Evolutionary conservation across 768 basidiomycete species (phyloP).

Genomic region (Pleurotus djamor): DNA sequence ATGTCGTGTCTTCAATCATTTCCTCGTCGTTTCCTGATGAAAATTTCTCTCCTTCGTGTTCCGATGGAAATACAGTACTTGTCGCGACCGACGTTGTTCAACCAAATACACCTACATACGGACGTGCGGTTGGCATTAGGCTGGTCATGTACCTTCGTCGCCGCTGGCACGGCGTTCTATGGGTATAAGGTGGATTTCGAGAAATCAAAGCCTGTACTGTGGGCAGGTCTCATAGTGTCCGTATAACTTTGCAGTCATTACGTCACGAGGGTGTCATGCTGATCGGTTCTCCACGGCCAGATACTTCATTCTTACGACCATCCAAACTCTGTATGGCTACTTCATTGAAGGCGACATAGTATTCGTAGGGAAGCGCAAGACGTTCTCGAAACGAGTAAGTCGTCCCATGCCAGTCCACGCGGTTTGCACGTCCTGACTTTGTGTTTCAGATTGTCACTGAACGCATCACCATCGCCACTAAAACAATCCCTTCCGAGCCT

Average conservation of each 20-base stretch:
- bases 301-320: constrained; percentile 68
- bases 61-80: constrained; percentile 54
- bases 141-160: constrained; percentile 83
- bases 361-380: constrained; percentile 89
- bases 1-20: constrained; percentile 17
- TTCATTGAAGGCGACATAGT: constrained; percentile 83
- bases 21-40: neutral
- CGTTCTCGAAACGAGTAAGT: constrained; percentile 81
- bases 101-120: constrained; percentile 82
- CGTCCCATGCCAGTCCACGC: constrained; percentile 18
- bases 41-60: neutral
- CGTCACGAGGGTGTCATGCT: neutral
- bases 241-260: constrained; percentile 25
- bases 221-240: constrained; percentile 75
- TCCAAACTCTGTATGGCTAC: constrained; percentile 82
- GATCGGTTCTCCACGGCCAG: constrained; percentile 35
- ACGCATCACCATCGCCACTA: constrained; percentile 76
- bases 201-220: constrained; percentile 77
- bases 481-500: constrained; percentile 54
- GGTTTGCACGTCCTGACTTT: neutral
- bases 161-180: constrained; percentile 79
- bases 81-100: constrained; percentile 78
- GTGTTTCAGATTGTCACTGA: constrained; percentile 83
- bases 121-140: constrained; percentile 87
- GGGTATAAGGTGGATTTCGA: constrained; percentile 90